Evolutionary conservation across 805 yeast species (phyloP).

Genomic region (Phaffomyces thermotolerans): DNA sequence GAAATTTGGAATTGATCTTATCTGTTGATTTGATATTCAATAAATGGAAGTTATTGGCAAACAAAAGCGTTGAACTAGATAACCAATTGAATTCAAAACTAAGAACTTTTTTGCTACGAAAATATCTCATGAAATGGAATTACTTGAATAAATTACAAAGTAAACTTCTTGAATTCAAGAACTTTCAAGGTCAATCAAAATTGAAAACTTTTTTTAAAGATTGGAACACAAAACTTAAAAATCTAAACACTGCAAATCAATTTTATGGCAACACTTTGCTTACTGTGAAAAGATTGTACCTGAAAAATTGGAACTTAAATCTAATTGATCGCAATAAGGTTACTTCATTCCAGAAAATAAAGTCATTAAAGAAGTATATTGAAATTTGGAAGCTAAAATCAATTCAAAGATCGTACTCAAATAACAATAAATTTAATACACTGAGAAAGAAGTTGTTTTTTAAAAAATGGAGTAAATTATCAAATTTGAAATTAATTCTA

Average conservation of each 20-base stretch:
- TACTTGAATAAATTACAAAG: constrained; percentile 2
- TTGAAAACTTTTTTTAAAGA: constrained; percentile 10
- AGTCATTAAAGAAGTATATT: neutral
- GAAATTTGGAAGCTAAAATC: constrained; percentile 11
- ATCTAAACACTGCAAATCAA: neutral
- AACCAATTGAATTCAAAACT: neutral
- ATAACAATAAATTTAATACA: constrained; percentile 4
- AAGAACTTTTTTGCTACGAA: neutral
- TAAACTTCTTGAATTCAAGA: constrained; percentile 6
- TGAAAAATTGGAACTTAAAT: constrained; percentile 11
- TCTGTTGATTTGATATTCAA: constrained; percentile 21
- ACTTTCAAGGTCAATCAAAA: constrained; percentile 6
- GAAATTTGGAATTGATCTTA: constrained; percentile 13
- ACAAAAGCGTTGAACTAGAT: neutral
- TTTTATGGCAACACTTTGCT: neutral
- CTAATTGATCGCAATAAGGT: neutral
- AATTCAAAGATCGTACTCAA: neutral
- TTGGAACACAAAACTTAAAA: constrained; percentile 10
- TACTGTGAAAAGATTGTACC: neutral
- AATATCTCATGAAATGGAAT: constrained; percentile 8
- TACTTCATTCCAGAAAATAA: neutral
- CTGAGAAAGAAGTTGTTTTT: neutral
- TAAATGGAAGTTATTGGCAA: constrained; percentile 16
- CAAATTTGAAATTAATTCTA: neutral
- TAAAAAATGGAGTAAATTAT: constrained; percentile 1